Base-by-base conservation (phyloP, 331 rosid genomes). In the Malus hybrid region DNA sequence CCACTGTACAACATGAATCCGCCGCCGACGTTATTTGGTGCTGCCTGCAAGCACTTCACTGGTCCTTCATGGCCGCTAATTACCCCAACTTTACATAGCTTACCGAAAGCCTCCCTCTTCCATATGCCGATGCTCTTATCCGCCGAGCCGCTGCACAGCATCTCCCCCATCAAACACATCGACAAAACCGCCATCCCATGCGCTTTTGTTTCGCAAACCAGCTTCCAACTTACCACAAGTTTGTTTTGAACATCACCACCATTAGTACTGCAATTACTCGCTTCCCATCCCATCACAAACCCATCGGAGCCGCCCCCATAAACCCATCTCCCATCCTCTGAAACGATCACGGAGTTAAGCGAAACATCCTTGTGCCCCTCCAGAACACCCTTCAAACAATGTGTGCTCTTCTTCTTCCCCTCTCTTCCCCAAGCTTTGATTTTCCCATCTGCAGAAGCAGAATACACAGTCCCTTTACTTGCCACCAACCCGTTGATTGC, bases 381-480 rank as follows among this genome's bases (percentile, higher is more conserved):
- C 59, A 94, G 32, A 74, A 88, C 79, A n/a, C 88, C 96, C 73
- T 80, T 87, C 76, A 90, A 74, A 46, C 44, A 63, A 76, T 91
- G 97, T 5, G 75, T 61, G 32, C 19, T 24, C 24, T 24, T 67
- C 71, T 84, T 81, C 14, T 85, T 81, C 14, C 79, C 83, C 27
- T 82, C 92, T 36, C 79, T 85, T 20, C 80, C 91, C 98, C 98
- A 94, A 50, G 92, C 97, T 24, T 91, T 94, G 64, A 94, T 88
- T 67, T 88, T 94, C 4, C 99, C 97, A 81, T 94, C 99, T 0
- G 99, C 99, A 2, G 99, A 94, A 82, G 99, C 91, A 19, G 97
- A 94, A 82, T 86, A 94, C 55, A 94, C 92, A 24, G 87, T 24
- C 68, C 93, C 97, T 64, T 84, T 86, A 80, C 87, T 27, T 5